Base-by-base conservation (phyloP, 73 alveolate genomes). In the Tetrahymena elliotti region DNA sequence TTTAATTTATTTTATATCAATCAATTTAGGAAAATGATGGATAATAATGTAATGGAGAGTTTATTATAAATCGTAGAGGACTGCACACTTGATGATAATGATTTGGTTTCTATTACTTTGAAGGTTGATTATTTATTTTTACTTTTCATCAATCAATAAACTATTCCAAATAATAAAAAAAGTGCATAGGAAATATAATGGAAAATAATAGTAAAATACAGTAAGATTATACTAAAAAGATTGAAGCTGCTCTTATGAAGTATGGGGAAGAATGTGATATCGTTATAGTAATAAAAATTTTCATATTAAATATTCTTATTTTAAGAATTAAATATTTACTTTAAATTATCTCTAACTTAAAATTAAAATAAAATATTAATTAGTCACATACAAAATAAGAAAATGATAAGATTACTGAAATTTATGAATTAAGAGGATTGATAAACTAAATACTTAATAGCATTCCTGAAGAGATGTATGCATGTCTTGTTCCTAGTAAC, bases 191-290 rank as follows among this genome's bases (percentile, higher is more conserved):
- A n/a, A 68, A 68, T n/a, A 68, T 68, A 1, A 68, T 68, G 88
- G 88, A 68, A 31, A 68, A 68, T n/a, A 68, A 68, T 16, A 68
- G n/a, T 18, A 68, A 68, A 68, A 68, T 68, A 11, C 38, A 68
- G 22, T 68, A 68, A 33, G 96, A 94, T 16, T 94, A 94, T 40
- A 53, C 93, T 10, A 94, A 88, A 16, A 88, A 84, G 52, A 88
- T 94, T 39, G 96, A 94, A 47, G 83, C 38, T 22, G 93, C 95
- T 38, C 93, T 94, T 15, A 39, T 37, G 52, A 33, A 84, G 10
- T 94, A 83, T 94, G 96, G 96, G 33, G 93, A 94, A 83, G 83
- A 84, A 24, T 94, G 96, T 94, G 96, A 94, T 94, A 33, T 40
- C 0, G 95, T 94, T 24, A 52, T 94, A 22, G 88, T 68, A 68